Conservation (phyloP, 2,329 filamentous ascomycete genomes). For the Xylariaceae sp. region DNA sequence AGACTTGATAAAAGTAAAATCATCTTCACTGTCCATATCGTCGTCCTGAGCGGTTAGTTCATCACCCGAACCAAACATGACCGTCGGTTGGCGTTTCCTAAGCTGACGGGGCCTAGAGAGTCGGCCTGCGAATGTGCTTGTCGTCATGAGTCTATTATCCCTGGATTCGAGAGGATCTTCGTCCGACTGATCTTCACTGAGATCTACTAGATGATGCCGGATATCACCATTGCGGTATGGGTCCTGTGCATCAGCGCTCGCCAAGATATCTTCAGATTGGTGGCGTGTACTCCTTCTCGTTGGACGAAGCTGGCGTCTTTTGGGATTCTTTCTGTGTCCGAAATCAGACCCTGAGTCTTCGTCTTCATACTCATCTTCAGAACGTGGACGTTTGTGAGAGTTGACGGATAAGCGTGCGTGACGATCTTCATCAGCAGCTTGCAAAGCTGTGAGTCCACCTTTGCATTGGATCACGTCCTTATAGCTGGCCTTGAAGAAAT, state of each 20-base stretch:
- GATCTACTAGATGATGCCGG: neutral
- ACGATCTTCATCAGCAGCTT: too few species aligned
- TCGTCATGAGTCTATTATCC: neutral
- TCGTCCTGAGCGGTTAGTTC: constrained; percentile 27
- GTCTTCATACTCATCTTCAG: constrained; percentile 24
- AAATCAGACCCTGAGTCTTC: constrained; percentile 16
- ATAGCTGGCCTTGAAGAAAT: constrained; percentile 24
- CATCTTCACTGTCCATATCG: constrained; percentile 15
- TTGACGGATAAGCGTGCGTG: too few species aligned
- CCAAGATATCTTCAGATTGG: too few species aligned
- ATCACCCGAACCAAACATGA: constrained; percentile 26
- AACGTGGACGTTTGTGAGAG: constrained; percentile 16
- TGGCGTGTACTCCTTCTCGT: constrained; percentile 2
- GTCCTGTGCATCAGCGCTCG: too few species aligned
- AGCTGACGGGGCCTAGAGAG: constrained; percentile 19
- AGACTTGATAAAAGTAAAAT: constrained; percentile 23
- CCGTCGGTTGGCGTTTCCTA: neutral
- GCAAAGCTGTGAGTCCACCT: constrained; percentile 22
- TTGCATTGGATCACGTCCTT: constrained; percentile 26
- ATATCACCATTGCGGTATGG: too few species aligned
- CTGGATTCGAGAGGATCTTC: constrained; percentile 5
- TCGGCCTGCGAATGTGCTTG: too few species aligned
- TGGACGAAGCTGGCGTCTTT: constrained; percentile 9
- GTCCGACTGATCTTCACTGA: constrained; percentile 12
- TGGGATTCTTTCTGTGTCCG: constrained; percentile 16